phyloP scores from a whole-genome alignment of 176 grass and related monocot species.

The Sorghum bicolor region Sorghum_bicolor_NCBIv3 NC_012872.2:58684001-58684500 shows the following conservation, averaged over 20 bases:
- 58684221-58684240: no score
- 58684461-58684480: not conserved
- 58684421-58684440: no score
- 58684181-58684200: not conserved
- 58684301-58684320: no score
- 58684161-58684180: not conserved
- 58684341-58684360: no score
- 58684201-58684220: no score
- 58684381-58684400: conserved; percentile 16
- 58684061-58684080: no score
- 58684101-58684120: not conserved
- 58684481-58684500: not conserved
- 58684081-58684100: not conserved
- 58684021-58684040: no score
- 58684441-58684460: not conserved
- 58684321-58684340: no score
- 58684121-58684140: not conserved
- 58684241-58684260: no score
- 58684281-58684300: no score
- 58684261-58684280: no score
- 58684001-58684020: no score
- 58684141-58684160: not conserved
- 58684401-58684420: not conserved
- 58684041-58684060: not conserved
- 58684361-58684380: not conserved